Evolutionary conservation across 1,139 yeast genomes (phyloP).

Genomic region (Geotrichum armillariae): DNA sequence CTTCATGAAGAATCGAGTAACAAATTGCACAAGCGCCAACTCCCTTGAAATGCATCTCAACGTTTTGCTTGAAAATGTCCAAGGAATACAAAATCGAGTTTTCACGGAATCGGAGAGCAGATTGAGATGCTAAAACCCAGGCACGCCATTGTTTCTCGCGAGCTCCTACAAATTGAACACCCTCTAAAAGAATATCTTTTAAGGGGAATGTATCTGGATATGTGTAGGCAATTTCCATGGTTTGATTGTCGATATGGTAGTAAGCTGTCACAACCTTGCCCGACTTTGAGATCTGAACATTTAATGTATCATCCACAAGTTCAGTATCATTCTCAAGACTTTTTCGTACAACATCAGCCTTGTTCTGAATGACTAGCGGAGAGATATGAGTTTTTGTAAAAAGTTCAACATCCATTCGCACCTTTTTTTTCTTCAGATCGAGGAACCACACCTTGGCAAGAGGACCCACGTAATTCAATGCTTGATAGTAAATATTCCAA

Average conservation of each 20-base stretch:
- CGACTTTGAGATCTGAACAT: constrained; percentile 60
- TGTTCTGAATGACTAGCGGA: constrained; percentile 59
- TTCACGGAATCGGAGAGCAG: constrained; percentile 15
- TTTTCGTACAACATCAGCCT: constrained; percentile 55
- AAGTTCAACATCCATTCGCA: constrained; percentile 57
- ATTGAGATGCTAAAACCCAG: constrained; percentile 87
- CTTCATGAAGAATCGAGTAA: constrained; percentile 86
- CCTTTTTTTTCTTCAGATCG: constrained; percentile 56
- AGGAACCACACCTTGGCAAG: constrained; percentile 71
- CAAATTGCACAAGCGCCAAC: constrained; percentile 98
- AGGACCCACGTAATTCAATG: constrained; percentile 64
- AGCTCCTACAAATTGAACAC: constrained; percentile 82
- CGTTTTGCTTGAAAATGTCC: constrained; percentile 78
- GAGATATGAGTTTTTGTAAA: constrained; percentile 65
- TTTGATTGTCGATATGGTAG: constrained; percentile 84
- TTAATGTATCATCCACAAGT: constrained; percentile 54
- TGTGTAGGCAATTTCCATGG: constrained; percentile 73
- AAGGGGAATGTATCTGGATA: constrained; percentile 77
- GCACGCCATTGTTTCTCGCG: constrained; percentile 94
- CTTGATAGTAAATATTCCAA: constrained; percentile 53
- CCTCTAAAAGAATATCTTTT: constrained; percentile 68
- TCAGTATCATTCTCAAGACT: constrained; percentile 38
- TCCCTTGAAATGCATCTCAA: constrained; percentile 75
- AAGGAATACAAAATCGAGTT: constrained; percentile 76
- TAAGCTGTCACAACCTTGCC: constrained; percentile 71